Percentiles rank a stretch among this genome's conserved stretches.
phyloP scores from a whole-genome alignment of 2,329 filamentous ascomycete species.

The Curvularia verruculosa region DNA sequence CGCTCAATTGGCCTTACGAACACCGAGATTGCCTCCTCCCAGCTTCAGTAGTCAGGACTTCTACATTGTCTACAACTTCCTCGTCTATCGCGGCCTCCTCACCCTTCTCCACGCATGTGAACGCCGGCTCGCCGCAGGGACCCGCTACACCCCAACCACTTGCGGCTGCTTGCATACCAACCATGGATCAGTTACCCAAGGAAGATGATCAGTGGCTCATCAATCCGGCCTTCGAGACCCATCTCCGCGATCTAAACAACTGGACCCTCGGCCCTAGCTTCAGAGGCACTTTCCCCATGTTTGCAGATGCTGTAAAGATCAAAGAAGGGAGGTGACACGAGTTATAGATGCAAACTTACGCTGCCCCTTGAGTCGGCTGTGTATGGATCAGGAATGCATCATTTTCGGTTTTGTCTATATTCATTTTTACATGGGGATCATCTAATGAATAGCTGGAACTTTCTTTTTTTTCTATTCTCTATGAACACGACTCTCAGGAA shows the following conservation, averaged over 20 bases:
- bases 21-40: slow-evolving; percentile 70
- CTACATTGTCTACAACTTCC: slow-evolving; percentile 31
- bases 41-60: slow-evolving; percentile 40
- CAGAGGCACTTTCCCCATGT: slow-evolving; percentile 65
- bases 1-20: slow-evolving; percentile 85
- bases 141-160: slow-evolving; percentile 32
- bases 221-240: slow-evolving; percentile 84
- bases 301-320: slow-evolving; percentile 49
- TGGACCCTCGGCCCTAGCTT: slow-evolving; percentile 81
- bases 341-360: slow-evolving; percentile 19
- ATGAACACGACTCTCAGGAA: slow-evolving; percentile 14
- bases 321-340: slow-evolving; percentile 32
- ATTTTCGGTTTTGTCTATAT: slow-evolving; percentile 10
- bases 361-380: not conserved
- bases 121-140: slow-evolving; percentile 34
- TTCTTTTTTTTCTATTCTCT: slow-evolving; percentile 9
- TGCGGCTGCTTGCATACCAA: slow-evolving; percentile 24
- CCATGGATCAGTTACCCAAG: slow-evolving; percentile 21
- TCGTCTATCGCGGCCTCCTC: slow-evolving; percentile 34
- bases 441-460: not conserved
- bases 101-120: slow-evolving; percentile 40
- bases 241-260: slow-evolving; percentile 75
- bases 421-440: not conserved
- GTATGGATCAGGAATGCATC: slow-evolving; percentile 4
- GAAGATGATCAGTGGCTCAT: slow-evolving; percentile 71